phyloP scores from a whole-genome alignment of 768 basidiomycete genomes.

The Trametes coccinea region DNA sequence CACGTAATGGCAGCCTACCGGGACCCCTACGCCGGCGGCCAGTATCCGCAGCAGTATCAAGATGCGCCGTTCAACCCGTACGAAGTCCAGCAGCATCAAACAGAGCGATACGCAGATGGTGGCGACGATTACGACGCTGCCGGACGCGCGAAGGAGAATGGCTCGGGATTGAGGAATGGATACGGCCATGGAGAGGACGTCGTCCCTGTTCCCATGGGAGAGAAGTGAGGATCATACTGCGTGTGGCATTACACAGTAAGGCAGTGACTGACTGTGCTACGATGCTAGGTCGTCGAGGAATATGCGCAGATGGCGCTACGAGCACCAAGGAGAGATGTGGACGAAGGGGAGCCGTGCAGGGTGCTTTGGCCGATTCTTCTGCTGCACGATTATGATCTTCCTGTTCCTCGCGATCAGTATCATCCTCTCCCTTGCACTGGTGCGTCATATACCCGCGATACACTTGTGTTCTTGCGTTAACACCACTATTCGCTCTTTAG shows the following conservation, averaged over 20 bases:
- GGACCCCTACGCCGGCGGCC: constrained; percentile 47
- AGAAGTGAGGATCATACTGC: constrained; percentile 19
- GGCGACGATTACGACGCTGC: constrained; percentile 32
- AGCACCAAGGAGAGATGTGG: constrained; percentile 67
- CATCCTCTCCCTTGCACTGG: constrained; percentile 64
- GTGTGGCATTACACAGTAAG: background rate
- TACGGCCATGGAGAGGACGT: constrained; percentile 26
- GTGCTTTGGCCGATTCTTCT: constrained; percentile 70
- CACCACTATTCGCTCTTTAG: constrained; percentile 37
- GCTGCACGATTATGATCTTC: constrained; percentile 68
- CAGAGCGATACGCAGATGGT: constrained; percentile 39
- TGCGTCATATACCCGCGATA: constrained; percentile 36
- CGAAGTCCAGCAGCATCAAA: constrained; percentile 47
- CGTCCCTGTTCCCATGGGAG: constrained; percentile 19
- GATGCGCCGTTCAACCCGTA: constrained; percentile 48
- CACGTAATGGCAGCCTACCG: constrained; percentile 43
- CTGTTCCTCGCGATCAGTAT: constrained; percentile 68
- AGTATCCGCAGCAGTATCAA: constrained; percentile 33
- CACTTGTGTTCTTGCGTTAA: background rate
- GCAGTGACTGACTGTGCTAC: background rate
- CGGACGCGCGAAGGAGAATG: constrained; percentile 21
- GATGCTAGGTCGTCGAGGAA: constrained; percentile 25
- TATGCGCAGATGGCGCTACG: constrained; percentile 42
- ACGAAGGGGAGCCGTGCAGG: constrained; percentile 61
- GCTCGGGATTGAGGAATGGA: constrained; percentile 11